Evolutionary conservation across 2,329 filamentous ascomycete genomes (phyloP).

Genomic region (Aspergillus melleus): DNA sequence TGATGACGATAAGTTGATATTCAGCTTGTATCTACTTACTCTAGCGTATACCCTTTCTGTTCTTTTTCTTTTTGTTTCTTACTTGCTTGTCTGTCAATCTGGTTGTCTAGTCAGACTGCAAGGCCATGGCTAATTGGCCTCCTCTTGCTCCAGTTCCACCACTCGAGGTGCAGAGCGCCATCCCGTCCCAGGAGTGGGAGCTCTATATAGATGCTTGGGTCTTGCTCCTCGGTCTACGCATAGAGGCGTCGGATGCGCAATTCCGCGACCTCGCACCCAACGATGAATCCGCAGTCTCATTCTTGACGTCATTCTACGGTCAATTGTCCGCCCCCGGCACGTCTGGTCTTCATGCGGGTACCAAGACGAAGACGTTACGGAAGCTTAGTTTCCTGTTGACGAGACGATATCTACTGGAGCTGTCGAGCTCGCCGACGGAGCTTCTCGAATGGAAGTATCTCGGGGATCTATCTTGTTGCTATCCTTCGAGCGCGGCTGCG

Average conservation of each 20-base stretch:
- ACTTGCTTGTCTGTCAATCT: background rate
- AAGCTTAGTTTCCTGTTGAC: constrained; percentile 66
- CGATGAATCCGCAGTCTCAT: constrained; percentile 61
- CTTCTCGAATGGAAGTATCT: constrained; percentile 69
- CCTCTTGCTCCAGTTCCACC: constrained; percentile 77
- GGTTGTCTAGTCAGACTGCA: constrained; percentile 30
- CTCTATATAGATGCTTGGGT: constrained; percentile 76
- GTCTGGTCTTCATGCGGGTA: constrained; percentile 26
- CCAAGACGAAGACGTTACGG: constrained; percentile 54
- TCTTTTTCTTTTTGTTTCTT: background rate
- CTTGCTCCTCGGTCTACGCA: constrained; percentile 63
- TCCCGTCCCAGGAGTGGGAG: constrained; percentile 73
- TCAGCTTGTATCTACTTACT: too few relatives aligned
- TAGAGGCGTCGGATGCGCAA: constrained; percentile 58
- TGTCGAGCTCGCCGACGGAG: constrained; percentile 42
- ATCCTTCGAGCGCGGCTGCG: constrained; percentile 62
- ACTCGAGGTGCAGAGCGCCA: constrained; percentile 62
- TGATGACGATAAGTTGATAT: background rate
- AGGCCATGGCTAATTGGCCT: constrained; percentile 57
- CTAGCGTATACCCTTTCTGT: background rate
- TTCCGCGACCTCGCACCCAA: constrained; percentile 55
- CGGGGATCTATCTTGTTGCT: constrained; percentile 65
- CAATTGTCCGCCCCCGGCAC: constrained; percentile 49
- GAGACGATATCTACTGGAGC: constrained; percentile 55
- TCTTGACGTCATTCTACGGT: constrained; percentile 67